Evolutionary conservation across 2,329 filamentous ascomycete genomes (phyloP), one percentile per base, ranked within the genome.

Genomic region (Monosporascus sp.): DNA sequence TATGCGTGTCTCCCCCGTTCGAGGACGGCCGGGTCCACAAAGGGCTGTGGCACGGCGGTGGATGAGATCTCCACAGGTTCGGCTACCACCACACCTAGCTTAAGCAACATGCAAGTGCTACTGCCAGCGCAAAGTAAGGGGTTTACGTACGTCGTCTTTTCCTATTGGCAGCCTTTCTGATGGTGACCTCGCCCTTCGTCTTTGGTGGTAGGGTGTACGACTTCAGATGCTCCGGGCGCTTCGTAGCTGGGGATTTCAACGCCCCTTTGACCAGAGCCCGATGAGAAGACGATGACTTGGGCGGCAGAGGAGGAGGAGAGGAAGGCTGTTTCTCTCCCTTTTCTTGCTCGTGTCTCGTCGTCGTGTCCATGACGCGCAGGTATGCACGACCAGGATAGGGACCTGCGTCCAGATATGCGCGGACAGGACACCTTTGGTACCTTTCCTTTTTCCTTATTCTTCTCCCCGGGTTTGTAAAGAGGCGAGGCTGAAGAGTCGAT

Each of bases 11-110:
- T 54, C 39, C 49, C 64, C 49, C 57, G 65, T 54, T 65, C 61
- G 50, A 68, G 54, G 45, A 63, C 55, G 3, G 58, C 50, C 17
- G 67, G 67, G 51, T 69, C 64, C 50, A 69, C 63, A 54, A 69
- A 69, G 5, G 67, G 67, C 49, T 68, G 67, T 47, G 65, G 54
- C 37, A 67, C 65, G 9, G 63, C 64, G 6, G 48, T 59, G 20
- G 65, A 64, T 3, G 56, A 62, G 48, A 69, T 62, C 49, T 63
- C 58, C n/a, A 57, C 56, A 18, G 62, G 59, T 45, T 57, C 57
- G 27, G 46, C 65, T 68, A 35, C 31, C 4, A 35, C 14, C 31
- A 14, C 31, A 35, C 31, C 31, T 4, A 35, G 3, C 31, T 14
- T 35, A 35, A 35, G 31, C 9, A 35, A 14, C 31, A 35, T 14